A percentile compares a stretch with the other conserved stretches of the same genome.
Conservation (phyloP, 495 filamentous ascomycete species). For the Xylaria venustula region DNA sequence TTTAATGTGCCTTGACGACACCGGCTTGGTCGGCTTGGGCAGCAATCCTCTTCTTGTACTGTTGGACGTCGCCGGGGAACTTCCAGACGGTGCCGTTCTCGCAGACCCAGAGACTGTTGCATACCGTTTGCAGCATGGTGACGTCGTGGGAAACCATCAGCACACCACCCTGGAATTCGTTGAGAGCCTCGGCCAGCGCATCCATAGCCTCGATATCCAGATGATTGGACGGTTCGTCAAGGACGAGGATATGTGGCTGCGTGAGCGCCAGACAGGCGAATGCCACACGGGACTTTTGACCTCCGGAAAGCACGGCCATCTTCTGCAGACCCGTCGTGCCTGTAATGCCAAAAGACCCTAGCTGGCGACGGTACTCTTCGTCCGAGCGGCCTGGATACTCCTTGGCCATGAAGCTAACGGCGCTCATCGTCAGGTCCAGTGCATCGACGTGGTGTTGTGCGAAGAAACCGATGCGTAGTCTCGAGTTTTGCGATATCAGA, state of each 20-base stretch:
- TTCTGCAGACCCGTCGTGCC: slow-evolving; percentile 96
- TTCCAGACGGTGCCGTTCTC: slow-evolving; percentile 94
- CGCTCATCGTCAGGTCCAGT: slow-evolving; percentile 80
- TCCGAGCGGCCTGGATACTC: slow-evolving; percentile 86
- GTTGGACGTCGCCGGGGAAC: slow-evolving; percentile 91
- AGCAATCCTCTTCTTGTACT: slow-evolving; percentile 95
- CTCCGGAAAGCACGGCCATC: slow-evolving; percentile 91
- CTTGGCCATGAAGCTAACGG: slow-evolving; percentile 94
- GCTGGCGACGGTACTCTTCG: slow-evolving; percentile 93
- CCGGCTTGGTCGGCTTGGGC: slow-evolving; percentile 86
- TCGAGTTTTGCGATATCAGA: slow-evolving; percentile 80
- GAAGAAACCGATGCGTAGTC: slow-evolving; percentile 92
- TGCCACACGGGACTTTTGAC: slow-evolving; percentile 96
- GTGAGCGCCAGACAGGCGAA: slow-evolving; percentile 91
- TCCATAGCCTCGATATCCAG: slow-evolving; percentile 99
- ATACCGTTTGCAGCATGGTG: slow-evolving; percentile 96
- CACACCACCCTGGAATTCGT: slow-evolving; percentile 88
- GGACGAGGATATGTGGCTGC: slow-evolving; percentile 95
- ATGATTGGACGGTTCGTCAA: slow-evolving; percentile 98
- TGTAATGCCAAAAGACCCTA: slow-evolving; percentile 97
- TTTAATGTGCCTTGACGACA: slow-evolving; percentile 63
- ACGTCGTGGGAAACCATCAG: slow-evolving; percentile 99
- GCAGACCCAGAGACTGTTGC: slow-evolving; percentile 93
- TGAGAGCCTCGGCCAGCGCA: slow-evolving; percentile 78
- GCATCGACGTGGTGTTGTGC: slow-evolving; percentile 99